Evolutionary conservation across 441 rosid species (phyloP).

Genomic region (Gossypium davidsonii): DNA sequence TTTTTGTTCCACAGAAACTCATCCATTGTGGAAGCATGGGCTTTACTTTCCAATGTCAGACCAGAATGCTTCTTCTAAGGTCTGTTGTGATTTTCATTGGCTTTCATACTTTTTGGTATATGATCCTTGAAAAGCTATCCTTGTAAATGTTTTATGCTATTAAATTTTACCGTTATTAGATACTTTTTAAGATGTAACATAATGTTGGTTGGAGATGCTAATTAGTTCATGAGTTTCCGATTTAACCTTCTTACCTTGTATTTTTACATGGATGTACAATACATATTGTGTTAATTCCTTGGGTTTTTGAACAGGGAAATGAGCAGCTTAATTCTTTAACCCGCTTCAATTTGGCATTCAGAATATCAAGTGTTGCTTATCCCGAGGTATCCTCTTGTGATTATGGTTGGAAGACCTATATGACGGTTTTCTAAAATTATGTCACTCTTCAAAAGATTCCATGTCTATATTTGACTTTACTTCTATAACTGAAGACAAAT

Average conservation of each 20-base stretch:
- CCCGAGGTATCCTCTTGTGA: conserved; percentile 44
- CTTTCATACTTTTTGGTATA: background rate
- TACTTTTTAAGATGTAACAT: background rate
- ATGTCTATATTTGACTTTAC: background rate
- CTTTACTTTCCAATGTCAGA: conserved; percentile 52
- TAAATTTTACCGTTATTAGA: background rate
- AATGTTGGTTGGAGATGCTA: background rate
- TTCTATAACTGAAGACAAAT: conserved; percentile 1
- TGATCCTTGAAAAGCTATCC: background rate
- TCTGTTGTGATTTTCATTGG: conserved; percentile 22
- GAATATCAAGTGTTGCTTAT: conserved; percentile 55
- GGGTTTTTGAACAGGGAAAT: conserved; percentile 46
- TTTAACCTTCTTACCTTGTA: background rate
- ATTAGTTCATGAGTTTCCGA: background rate
- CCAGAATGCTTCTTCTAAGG: conserved; percentile 53
- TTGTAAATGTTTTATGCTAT: background rate
- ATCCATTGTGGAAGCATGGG: conserved; percentile 71
- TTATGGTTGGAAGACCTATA: background rate
- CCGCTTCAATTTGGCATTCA: conserved; percentile 58
- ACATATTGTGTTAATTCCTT: conserved; percentile 14
- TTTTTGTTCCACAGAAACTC: conserved; percentile 46
- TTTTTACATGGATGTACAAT: conserved; percentile 1
- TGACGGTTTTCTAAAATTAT: background rate
- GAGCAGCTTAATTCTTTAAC: conserved; percentile 38
- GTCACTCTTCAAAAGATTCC: background rate